Evolutionary conservation across 192 early-diverging fungal genomes (phyloP).

Genomic region (Paraglomus brasilianum): DNA sequence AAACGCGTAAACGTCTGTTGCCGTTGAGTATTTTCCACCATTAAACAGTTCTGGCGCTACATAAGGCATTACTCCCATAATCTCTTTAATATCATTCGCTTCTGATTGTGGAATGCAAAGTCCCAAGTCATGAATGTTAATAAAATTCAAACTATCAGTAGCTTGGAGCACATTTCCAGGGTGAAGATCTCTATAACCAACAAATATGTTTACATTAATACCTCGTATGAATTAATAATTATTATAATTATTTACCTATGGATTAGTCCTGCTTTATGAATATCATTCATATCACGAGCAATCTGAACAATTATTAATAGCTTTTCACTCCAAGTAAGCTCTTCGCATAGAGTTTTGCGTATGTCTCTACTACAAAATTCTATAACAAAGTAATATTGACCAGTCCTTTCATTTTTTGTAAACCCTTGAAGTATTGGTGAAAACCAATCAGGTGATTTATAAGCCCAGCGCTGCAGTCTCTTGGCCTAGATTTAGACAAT

Average conservation of each 20-base stretch:
- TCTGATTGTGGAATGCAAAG: constrained; percentile 12
- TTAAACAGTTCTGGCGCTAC: constrained; percentile 11
- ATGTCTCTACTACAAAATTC: constrained; percentile 2
- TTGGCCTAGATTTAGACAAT: constrained; percentile 5
- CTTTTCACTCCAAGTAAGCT: neutral
- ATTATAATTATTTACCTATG: constrained; percentile 15
- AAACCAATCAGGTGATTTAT: neutral
- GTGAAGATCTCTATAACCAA: constrained; percentile 14
- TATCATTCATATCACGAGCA: neutral
- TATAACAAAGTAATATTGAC: constrained; percentile 16
- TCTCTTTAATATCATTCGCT: constrained; percentile 1
- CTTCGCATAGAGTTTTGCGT: neutral
- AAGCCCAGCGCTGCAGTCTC: constrained; percentile 10
- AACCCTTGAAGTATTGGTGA: constrained; percentile 2
- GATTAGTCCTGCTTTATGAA: constrained; percentile 17
- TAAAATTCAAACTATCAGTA: neutral
- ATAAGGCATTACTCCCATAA: constrained; percentile 18
- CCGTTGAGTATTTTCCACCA: constrained; percentile 30
- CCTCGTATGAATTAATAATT: neutral
- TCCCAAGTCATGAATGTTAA: constrained; percentile 7
- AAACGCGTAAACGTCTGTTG: constrained; percentile 39
- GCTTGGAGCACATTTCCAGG: neutral
- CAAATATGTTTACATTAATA: constrained; percentile 1
- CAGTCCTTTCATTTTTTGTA: constrained; percentile 22
- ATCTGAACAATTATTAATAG: neutral